phyloP scores from a whole-genome alignment of 345 rosid species.

The Hibiscus syriacus region DNA sequence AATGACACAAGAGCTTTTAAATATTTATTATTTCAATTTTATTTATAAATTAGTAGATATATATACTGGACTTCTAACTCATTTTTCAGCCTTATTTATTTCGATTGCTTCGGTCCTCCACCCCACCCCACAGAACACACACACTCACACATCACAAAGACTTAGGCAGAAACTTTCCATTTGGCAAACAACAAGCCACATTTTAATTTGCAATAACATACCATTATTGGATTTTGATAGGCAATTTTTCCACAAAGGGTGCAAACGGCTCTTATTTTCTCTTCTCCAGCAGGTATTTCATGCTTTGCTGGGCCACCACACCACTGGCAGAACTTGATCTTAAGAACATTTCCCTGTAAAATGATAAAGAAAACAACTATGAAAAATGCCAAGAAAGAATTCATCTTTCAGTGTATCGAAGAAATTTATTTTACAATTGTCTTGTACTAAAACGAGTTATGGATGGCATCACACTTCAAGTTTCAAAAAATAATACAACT shows the following conservation, averaged over 20 bases:
- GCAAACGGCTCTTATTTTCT: slow-evolving; percentile 84
- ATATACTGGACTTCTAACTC: too few species aligned
- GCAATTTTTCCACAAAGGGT: slow-evolving; percentile 66
- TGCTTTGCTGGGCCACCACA: slow-evolving; percentile 93
- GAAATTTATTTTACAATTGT: not conserved
- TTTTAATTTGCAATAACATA: slow-evolving; percentile 15
- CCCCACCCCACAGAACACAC: too few species aligned
- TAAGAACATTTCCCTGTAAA: slow-evolving; percentile 53
- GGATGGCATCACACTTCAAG: slow-evolving; percentile 1
- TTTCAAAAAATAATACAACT: not conserved
- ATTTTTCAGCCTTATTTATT: too few species aligned
- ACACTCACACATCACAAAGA: not conserved
- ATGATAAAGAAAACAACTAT: not conserved
- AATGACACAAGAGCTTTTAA: not conserved
- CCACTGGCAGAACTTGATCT: slow-evolving; percentile 89
- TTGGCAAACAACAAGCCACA: not conserved
- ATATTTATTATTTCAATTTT: too few species aligned
- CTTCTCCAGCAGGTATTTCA: slow-evolving; percentile 87
- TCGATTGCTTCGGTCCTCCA: too few species aligned
- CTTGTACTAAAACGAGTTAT: not conserved
- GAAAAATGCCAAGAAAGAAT: not conserved
- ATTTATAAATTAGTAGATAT: too few species aligned
- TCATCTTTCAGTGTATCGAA: not conserved
- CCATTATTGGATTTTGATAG: slow-evolving; percentile 98
- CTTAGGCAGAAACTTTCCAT: not conserved